Conservation (phyloP, 352 stramenopile species). For the Phytophthora hibernalis region DNA sequence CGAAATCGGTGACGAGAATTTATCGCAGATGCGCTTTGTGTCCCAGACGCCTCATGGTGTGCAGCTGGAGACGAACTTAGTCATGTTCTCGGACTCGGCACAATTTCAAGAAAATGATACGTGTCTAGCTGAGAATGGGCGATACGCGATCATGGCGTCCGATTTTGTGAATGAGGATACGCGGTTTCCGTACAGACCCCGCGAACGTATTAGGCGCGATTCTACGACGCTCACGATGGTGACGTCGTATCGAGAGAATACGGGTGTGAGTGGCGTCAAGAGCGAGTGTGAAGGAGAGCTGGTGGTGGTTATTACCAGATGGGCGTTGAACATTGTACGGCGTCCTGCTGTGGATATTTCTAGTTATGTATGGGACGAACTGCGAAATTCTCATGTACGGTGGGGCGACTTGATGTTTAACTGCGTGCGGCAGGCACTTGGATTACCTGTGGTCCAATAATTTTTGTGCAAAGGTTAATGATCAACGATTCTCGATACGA, state of each 20-base stretch:
- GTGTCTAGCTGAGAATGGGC: slow-evolving; percentile 23
- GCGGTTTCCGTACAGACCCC: slow-evolving; percentile 55
- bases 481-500: no score
- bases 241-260: slow-evolving; percentile 36
- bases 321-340: slow-evolving; percentile 32
- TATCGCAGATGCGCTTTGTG: slow-evolving; percentile 63
- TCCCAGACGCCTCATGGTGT: slow-evolving; percentile 36
- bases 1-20: slow-evolving; percentile 50
- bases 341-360: slow-evolving; percentile 26
- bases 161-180: slow-evolving; percentile 65
- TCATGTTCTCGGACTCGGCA: slow-evolving; percentile 45
- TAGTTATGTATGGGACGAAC: slow-evolving; percentile 19
- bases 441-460: slow-evolving; percentile 27
- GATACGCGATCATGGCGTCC: slow-evolving; percentile 47
- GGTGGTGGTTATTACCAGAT: slow-evolving; percentile 40
- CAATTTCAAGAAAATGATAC: slow-evolving; percentile 9
- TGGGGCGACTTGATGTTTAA: slow-evolving; percentile 43
- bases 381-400: slow-evolving; percentile 31
- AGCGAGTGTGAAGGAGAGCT: slow-evolving; percentile 22
- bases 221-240: slow-evolving; percentile 45
- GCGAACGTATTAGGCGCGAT: slow-evolving; percentile 57
- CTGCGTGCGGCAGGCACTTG: slow-evolving; percentile 40
- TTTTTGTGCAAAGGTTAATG: not conserved
- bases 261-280: not conserved
- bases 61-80: slow-evolving; percentile 49